Evolutionary conservation across 2,329 filamentous ascomycete genomes (phyloP).

Genomic region (Pseudogymnoascus sp.): DNA sequence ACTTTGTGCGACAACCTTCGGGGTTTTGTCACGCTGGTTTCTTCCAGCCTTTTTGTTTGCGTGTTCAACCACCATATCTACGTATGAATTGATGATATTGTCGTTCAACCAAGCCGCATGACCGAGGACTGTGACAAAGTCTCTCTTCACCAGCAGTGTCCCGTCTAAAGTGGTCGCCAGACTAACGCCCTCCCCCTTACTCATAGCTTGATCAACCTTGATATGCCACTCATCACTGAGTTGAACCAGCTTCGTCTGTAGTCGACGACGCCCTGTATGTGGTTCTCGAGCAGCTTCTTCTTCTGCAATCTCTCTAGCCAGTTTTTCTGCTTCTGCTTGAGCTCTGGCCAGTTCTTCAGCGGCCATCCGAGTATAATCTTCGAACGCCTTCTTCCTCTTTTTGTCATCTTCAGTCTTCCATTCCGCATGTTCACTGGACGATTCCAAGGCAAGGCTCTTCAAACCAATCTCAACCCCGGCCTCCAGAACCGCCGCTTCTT

Average conservation of each 20-base stretch:
- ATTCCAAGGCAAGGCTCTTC: neutral
- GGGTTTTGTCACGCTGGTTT: constrained; percentile 35
- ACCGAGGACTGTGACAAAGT: neutral
- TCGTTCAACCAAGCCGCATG: constrained; percentile 55
- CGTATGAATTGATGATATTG: constrained; percentile 60
- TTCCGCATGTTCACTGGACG: neutral
- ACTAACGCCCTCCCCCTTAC: neutral
- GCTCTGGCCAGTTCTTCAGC: neutral
- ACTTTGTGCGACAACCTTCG: constrained; percentile 53
- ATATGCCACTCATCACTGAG: neutral
- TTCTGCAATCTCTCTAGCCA: neutral
- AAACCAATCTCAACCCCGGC: neutral
- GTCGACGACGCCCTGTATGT: constrained; percentile 1
- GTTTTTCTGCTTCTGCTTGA: neutral
- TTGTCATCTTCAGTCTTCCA: constrained; percentile 1
- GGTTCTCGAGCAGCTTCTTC: neutral
- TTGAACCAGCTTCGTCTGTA: constrained; percentile 1
- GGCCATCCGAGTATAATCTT: neutral
- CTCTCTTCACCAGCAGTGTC: neutral
- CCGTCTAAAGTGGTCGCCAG: neutral
- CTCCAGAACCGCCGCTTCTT: neutral
- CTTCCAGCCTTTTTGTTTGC: constrained; percentile 49
- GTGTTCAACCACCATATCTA: constrained; percentile 50
- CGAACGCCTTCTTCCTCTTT: neutral
- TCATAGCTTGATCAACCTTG: neutral